Conservation (phyloP, 352 stramenopile genomes). For the Phytophthora cactorum region DNA sequence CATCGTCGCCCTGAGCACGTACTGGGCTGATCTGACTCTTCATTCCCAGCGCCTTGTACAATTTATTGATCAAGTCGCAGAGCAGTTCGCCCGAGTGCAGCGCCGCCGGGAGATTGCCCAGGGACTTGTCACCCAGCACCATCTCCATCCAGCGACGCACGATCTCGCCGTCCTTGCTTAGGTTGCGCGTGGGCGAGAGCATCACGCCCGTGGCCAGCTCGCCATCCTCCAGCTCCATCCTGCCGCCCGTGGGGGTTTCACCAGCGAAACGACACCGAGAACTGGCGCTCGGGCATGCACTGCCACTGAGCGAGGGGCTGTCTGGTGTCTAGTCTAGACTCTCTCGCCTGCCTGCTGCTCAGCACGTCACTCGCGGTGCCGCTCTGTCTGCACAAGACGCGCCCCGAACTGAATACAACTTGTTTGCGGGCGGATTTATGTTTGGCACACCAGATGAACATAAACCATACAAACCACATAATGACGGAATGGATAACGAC, state of each 20-base stretch:
- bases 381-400: slow-evolving; percentile 27
- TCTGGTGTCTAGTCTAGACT: slow-evolving; percentile 3
- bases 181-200: slow-evolving; percentile 46
- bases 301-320: slow-evolving; percentile 1
- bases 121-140: slow-evolving; percentile 83
- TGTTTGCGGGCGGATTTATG: background rate
- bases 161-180: slow-evolving; percentile 66
- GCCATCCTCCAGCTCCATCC: slow-evolving; percentile 33
- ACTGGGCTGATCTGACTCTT: slow-evolving; percentile 54
- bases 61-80: slow-evolving; percentile 71
- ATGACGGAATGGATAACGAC: background rate
- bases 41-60: slow-evolving; percentile 84
- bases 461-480: background rate
- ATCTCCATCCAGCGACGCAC: slow-evolving; percentile 89
- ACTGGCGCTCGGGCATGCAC: slow-evolving; percentile 34
- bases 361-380: slow-evolving; percentile 26
- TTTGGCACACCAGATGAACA: background rate
- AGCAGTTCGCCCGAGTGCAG: slow-evolving; percentile 71
- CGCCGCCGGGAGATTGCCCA: slow-evolving; percentile 49
- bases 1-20: slow-evolving; percentile 17
- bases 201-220: slow-evolving; percentile 39
- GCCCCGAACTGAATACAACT: slow-evolving; percentile 10
- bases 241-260: background rate
- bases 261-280: slow-evolving; percentile 22
- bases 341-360: slow-evolving; percentile 14